Evolutionary conservation across 768 basidiomycete genomes (phyloP).

Genomic region (Russula virescens): DNA sequence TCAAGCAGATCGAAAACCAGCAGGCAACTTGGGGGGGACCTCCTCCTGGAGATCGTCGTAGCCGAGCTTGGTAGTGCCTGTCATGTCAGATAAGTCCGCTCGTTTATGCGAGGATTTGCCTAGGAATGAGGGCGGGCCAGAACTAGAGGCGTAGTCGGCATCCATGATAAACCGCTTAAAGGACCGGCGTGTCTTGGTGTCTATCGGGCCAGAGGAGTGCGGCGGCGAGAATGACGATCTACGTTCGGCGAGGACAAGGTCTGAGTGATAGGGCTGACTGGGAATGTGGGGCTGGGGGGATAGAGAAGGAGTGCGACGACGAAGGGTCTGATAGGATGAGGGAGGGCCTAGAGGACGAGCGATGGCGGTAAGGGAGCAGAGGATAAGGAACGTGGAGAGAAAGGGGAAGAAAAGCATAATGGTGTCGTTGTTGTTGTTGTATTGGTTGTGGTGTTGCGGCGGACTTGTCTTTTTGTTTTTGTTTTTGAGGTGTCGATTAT

Average conservation of each 20-base stretch:
- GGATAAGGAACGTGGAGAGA: background rate
- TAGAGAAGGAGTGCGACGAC: background rate
- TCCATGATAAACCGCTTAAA: constrained; percentile 10
- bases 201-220: background rate
- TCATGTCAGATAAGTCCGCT: background rate
- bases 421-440: background rate
- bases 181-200: background rate
- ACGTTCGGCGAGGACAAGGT: background rate
- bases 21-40: background rate
- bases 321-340: background rate
- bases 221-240: background rate
- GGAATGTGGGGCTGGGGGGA: background rate
- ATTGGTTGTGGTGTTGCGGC: background rate
- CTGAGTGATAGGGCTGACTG: background rate
- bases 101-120: constrained; percentile 3
- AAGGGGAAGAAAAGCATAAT: constrained; percentile 1
- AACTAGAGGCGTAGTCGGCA: constrained; percentile 11
- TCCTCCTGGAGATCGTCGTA: background rate
- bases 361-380: background rate
- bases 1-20: background rate
- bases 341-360: constrained; percentile 2
- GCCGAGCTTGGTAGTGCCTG: background rate
- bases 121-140: background rate
- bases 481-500: background rate
- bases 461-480: background rate